phyloP scores from a whole-genome alignment of 1,139 yeast species.

The Lodderomyces orthopsilosis region DNA sequence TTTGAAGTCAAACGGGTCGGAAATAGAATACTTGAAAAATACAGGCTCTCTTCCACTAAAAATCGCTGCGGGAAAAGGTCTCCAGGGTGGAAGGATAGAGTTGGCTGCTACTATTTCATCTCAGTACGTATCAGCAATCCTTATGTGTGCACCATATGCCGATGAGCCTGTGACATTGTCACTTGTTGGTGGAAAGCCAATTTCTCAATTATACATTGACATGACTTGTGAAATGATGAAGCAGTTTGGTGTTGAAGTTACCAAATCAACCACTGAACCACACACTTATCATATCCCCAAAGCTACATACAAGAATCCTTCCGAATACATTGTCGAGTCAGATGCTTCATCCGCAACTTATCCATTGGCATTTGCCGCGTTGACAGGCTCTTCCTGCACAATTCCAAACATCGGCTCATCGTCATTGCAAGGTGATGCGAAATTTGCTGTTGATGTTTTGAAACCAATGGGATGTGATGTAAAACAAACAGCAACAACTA shows the following conservation, averaged over 20 bases:
- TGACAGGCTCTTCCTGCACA: slow-evolving; percentile 90
- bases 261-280: slow-evolving; percentile 63
- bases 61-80: slow-evolving; percentile 65
- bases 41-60: slow-evolving; percentile 86
- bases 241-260: slow-evolving; percentile 80
- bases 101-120: slow-evolving; percentile 95
- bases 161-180: slow-evolving; percentile 80
- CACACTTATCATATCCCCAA: slow-evolving; percentile 89
- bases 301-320: slow-evolving; percentile 76
- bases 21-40: slow-evolving; percentile 65
- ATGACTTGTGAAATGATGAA: slow-evolving; percentile 98
- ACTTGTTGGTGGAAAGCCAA: slow-evolving; percentile 94
- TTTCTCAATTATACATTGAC: slow-evolving; percentile 91
- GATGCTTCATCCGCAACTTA: slow-evolving; percentile 99
- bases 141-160: slow-evolving; percentile 98
- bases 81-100: slow-evolving; percentile 89
- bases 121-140: slow-evolving; percentile 92
- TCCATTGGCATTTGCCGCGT: slow-evolving; percentile 97
- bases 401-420: slow-evolving; percentile 91
- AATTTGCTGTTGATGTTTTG: slow-evolving; percentile 91
- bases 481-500: slow-evolving; percentile 73
- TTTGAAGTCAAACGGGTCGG: slow-evolving; percentile 72
- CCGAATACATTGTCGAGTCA: slow-evolving; percentile 84
- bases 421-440: slow-evolving; percentile 95
- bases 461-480: slow-evolving; percentile 95